Base-by-base conservation (phyloP, 805 yeast genomes). In the Metschnikowia baotianmanensis region DNA sequence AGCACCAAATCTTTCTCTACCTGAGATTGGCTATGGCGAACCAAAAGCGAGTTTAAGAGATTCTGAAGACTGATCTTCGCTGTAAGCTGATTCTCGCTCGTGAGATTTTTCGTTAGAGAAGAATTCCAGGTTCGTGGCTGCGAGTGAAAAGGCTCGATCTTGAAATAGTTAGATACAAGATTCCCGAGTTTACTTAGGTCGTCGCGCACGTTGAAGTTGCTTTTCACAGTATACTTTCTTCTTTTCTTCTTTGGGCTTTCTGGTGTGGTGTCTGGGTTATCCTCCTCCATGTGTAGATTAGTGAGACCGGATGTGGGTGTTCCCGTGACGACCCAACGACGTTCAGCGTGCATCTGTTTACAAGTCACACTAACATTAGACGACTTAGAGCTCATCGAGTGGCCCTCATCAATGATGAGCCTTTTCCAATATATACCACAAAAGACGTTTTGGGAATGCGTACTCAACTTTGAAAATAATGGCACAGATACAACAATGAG, bases 271-370 rank as follows among this genome's bases (percentile, higher is more conserved):
- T 44, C 42, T 12, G 25, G 8, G 1, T 21, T 3, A 10, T 45
- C 55, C 37, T 69, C 70, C 37, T 67, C 67, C 67, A 81, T 72
- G 47, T 78, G 76, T 6, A 80, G 54, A 31, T 71, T 72, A 0
- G 88, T 80, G 38, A 83, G 61, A 0, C 90, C 90, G 0, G 84
- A 72, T 0, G 88, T 82, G 4, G 89, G 89, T 0, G 90, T 83
- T 22, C 90, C 89, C 0, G 85, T 78, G 1, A 83, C 86, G 0
- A 82, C 80, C 90, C 90, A 83, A 45, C 76, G 70, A 36, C 87
- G 67, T 52, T 83, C 90, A 7, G 76, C 75, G 34, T 61, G 57
- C 33, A 83, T 53, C 17, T 64, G 60, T 24, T 65, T 67, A 15
- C 85, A 78, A 24, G 78, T 53, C 7, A 59, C 53, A 6, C 77